These are phyloP conservation scores for Gossypium herbaceum DNA, from an alignment of 345 rosid genomes.

Conservation along the genomic window DNA sequence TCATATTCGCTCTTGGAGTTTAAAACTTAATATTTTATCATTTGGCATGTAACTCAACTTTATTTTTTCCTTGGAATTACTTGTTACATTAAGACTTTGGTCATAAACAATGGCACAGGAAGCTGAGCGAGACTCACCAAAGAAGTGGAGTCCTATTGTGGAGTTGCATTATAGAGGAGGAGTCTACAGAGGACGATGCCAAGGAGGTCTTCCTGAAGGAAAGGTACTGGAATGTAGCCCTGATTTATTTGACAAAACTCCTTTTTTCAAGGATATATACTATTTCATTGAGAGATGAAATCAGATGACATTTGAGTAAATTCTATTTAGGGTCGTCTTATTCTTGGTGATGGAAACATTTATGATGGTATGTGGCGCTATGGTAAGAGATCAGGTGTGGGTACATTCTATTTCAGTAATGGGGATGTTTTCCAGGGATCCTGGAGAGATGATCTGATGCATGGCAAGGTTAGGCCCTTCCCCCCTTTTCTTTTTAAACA, in stretches of 20 bases:
- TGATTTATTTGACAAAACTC: conserved; percentile 13
- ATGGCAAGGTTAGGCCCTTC: conserved; percentile 72
- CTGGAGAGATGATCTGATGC: conserved; percentile 95
- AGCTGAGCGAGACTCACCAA: conserved; percentile 79
- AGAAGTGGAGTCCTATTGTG: conserved; percentile 72
- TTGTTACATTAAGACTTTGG: background rate
- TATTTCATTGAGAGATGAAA: conserved; percentile 14
- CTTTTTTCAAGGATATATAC: conserved; percentile 13
- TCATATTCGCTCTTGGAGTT: background rate
- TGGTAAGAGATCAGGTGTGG: conserved; percentile 89
- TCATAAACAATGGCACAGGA: conserved; percentile 44
- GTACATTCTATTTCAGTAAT: conserved; percentile 82
- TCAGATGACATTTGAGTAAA: conserved; percentile 7
- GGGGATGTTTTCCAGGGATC: conserved; percentile 98
- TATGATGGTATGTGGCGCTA: conserved; percentile 93
- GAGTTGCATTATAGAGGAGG: conserved; percentile 97
- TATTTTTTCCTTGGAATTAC: background rate
- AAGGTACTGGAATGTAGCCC: conserved; percentile 46
- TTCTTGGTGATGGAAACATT: conserved; percentile 77
- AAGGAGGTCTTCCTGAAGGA: conserved; percentile 99
- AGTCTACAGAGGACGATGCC: conserved; percentile 73
- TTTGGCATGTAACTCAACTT: conserved; percentile 4
- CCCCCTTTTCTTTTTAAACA: conserved; percentile 8
- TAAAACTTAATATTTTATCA: background rate
- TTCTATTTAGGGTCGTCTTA: conserved; percentile 63